Evolutionary conservation across 2,329 filamentous ascomycete species (phyloP).

Genomic region (Fusarium decemcellulare): DNA sequence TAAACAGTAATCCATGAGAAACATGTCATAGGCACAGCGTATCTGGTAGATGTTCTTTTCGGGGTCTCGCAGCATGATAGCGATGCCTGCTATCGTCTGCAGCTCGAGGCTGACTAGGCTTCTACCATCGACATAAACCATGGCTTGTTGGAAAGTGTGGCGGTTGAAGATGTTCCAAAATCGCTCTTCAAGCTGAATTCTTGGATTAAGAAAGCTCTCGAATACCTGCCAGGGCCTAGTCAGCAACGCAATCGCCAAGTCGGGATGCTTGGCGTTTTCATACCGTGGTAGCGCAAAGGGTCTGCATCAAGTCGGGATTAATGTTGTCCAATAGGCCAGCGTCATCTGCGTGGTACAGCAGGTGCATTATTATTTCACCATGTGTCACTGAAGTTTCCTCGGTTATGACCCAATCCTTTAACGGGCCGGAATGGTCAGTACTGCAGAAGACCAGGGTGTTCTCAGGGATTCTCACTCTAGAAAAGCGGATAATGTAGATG

Average conservation of each 20-base stretch:
- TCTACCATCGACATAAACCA: not conserved
- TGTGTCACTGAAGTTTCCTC: not conserved
- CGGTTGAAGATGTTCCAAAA: slow-evolving; percentile 24
- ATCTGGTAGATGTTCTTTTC: slow-evolving; percentile 10
- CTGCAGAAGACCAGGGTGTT: not conserved
- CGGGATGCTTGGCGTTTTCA: not conserved
- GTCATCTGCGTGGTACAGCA: not conserved
- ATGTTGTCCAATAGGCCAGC: slow-evolving; percentile 1
- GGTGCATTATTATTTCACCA: slow-evolving; percentile 5
- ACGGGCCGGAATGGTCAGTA: no score
- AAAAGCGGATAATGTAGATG: slow-evolving; percentile 51
- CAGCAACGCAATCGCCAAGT: not conserved
- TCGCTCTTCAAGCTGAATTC: slow-evolving; percentile 41
- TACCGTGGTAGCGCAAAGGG: not conserved
- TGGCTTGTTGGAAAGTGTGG: not conserved
- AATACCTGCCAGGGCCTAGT: slow-evolving; percentile 35
- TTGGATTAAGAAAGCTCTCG: slow-evolving; percentile 46
- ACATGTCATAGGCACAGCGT: not conserved
- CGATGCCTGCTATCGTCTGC: not conserved
- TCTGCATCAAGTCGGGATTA: slow-evolving; percentile 32
- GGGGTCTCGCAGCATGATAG: slow-evolving; percentile 1
- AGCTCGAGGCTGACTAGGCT: not conserved
- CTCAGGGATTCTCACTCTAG: slow-evolving; percentile 36
- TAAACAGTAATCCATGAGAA: no score
- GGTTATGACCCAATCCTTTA: no score